phyloP scores from a whole-genome alignment of 805 yeast species.

The Wickerhamomyces kurtzmanii region DNA sequence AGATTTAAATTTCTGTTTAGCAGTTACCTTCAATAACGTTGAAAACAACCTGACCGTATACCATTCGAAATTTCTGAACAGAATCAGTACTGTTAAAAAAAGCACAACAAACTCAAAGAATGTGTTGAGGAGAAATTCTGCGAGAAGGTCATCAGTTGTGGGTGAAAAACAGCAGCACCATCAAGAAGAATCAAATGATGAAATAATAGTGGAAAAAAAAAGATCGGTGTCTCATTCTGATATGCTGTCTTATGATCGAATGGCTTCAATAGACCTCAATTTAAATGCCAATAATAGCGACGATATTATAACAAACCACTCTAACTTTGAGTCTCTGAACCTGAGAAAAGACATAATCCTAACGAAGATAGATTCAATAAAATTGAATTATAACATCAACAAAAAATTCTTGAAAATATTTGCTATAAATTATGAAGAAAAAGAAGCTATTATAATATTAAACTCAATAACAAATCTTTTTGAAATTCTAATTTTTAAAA shows the following conservation, averaged over 20 bases:
- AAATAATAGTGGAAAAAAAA: conserved; percentile 13
- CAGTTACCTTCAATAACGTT: conserved; percentile 44
- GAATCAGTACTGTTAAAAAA: conserved; percentile 3
- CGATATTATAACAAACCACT: conserved; percentile 27
- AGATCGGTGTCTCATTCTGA: conserved; percentile 27
- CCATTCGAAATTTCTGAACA: conserved; percentile 37
- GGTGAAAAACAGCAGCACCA: conserved; percentile 12
- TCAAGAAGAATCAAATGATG: conserved; percentile 9
- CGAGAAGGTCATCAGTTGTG: too few species aligned
- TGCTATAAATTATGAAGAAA: conserved; percentile 34
- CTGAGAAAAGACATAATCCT: conserved; percentile 63
- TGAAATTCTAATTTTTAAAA: conserved; percentile 39
- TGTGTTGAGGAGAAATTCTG: conserved; percentile 10
- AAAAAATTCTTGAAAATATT: conserved; percentile 22
- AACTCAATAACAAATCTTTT: conserved; percentile 32
- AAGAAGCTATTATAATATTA: conserved; percentile 53
- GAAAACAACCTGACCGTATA: conserved; percentile 41
- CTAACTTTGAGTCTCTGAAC: conserved; percentile 25
- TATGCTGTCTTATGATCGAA: conserved; percentile 30
- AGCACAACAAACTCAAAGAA: conserved; percentile 3
- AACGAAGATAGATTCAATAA: conserved; percentile 41
- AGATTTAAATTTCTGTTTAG: conserved; percentile 28
- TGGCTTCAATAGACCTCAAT: conserved; percentile 31
- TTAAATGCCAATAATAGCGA: conserved; percentile 35
- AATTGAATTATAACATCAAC: conserved; percentile 21